phyloP scores from a whole-genome alignment of 2,329 filamentous ascomycete species.

The Teratosphaeria epicoccoides region DNA sequence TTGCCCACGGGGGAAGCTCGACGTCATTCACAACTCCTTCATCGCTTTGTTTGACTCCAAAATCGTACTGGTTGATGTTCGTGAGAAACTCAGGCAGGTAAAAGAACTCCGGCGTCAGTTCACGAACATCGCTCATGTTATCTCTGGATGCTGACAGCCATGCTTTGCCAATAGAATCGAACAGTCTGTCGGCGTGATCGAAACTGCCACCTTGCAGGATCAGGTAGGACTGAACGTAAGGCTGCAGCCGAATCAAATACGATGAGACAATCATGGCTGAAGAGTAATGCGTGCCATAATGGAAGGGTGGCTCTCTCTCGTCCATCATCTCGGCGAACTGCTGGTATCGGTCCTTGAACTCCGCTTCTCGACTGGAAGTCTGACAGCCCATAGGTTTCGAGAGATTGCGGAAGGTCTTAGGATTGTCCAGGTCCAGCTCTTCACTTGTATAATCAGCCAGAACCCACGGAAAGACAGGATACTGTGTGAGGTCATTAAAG shows the following conservation, averaged over 20 bases:
- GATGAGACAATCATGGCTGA: slow-evolving; percentile 98
- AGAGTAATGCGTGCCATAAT: slow-evolving; percentile 97
- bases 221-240: slow-evolving; percentile 92
- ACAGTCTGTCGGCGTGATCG: slow-evolving; percentile 89
- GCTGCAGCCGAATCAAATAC: slow-evolving; percentile 87
- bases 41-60: slow-evolving; percentile 74
- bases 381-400: slow-evolving; percentile 96
- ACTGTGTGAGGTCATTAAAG: slow-evolving; percentile 96
- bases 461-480: slow-evolving; percentile 96
- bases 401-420: slow-evolving; percentile 76
- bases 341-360: slow-evolving; percentile 74
- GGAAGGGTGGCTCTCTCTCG: slow-evolving; percentile 63
- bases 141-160: slow-evolving; percentile 84
- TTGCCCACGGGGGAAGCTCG: slow-evolving; percentile 87
- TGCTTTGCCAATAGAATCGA: slow-evolving; percentile 82
- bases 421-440: slow-evolving; percentile 76
- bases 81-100: slow-evolving; percentile 88
- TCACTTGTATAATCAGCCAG: slow-evolving; percentile 92
- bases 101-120: slow-evolving; percentile 94
- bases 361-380: slow-evolving; percentile 60
- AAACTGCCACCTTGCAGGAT: slow-evolving; percentile 91
- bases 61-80: slow-evolving; percentile 93
- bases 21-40: slow-evolving; percentile 75
- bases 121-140: slow-evolving; percentile 88
- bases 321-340: slow-evolving; percentile 88